Evolutionary conservation across 2,329 filamentous ascomycete genomes (phyloP), one percentile per base, ranked within the genome.

Genomic region (Cladosporium sp.): DNA sequence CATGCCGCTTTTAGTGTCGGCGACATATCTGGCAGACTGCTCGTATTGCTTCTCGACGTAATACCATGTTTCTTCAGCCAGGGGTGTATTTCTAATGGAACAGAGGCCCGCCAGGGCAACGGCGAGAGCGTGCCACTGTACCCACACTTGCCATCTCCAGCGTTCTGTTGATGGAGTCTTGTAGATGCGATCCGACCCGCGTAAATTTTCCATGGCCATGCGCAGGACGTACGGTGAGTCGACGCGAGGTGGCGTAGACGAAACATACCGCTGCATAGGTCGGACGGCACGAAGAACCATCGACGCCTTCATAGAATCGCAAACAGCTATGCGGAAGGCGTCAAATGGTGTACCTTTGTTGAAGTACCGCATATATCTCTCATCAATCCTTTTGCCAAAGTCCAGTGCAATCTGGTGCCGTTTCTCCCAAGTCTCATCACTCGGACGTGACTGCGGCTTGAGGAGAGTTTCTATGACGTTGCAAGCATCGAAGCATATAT

Each of bases 101-200:
- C 79, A 83, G 20, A 83, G 71, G 60, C 82, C 80, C 1, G 80
- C 80, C 13, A 83, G 68, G 1, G 78, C 75, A 6, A 83, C 79
- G 1, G 80, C 79, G 0, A 83, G 69, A 7, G 79, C 75, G 61
- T 83, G 80, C 81, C 81, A 83, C 58, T 81, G 80, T 13, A 81
- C 76, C 66, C 80, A 83, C 1, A 74, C 71, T 74, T 79, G 79
- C 77, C 80, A 82, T 19, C 67, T 65, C 67, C 75, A 81, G 3
- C 73, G 68, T 12, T 73, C 70, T 1, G 66, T 70, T 42, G 70
- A 73, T 3, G 69, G 67, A n/a, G 71, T 71, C 49, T 69, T 66
- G 24, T 67, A 65, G 36, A 69, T 60, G 42, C 62, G 59, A 19
- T 73, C 70, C 39, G 68, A 68, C 17, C 78, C 68, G 57, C 80